Conservation (phyloP, 1,284 basidiomycete species). For the Xerocomus amazonicus region DNA sequence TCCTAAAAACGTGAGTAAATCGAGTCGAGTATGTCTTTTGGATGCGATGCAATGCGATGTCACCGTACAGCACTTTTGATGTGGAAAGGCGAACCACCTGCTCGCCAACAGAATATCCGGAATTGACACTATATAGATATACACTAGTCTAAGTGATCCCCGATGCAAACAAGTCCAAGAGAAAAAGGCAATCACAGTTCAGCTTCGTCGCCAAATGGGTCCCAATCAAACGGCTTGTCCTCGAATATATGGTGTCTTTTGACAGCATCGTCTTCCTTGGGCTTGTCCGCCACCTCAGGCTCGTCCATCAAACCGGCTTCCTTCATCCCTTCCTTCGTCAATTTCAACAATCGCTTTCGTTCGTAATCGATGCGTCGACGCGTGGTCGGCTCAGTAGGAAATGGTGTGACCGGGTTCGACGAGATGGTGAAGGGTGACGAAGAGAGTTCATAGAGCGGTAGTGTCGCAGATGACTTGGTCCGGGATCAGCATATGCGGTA, state of each 20-base stretch:
- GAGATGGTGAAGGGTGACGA: conserved; percentile 27
- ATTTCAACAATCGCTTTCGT: conserved; percentile 24
- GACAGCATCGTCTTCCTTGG: conserved; percentile 3
- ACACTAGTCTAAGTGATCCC: conserved; percentile 8
- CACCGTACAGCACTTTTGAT: no score
- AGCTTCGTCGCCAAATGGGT: conserved; percentile 28
- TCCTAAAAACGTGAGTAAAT: no score
- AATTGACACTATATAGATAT: conserved; percentile 8
- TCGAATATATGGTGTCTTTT: conserved; percentile 27
- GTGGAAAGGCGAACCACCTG: no score
- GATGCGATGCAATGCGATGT: no score
- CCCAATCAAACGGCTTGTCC: conserved; percentile 33
- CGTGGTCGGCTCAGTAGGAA: conserved; percentile 26
- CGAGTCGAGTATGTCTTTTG: no score
- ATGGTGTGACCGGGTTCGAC: conserved; percentile 33
- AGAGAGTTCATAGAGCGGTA: conserved; percentile 27
- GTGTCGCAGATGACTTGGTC: conserved; percentile 27
- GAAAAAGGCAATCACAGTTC: conserved; percentile 14
- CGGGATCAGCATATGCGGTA: background rate
- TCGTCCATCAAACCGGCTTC: conserved; percentile 24
- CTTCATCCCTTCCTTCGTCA: conserved; percentile 31
- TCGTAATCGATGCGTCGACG: conserved; percentile 34
- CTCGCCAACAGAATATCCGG: background rate
- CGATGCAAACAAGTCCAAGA: background rate
- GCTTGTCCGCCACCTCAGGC: conserved; percentile 23